Evolutionary conservation across 768 basidiomycete genomes (phyloP), one percentile per base, ranked within the genome.

Genomic region (Suillus decipiens): DNA sequence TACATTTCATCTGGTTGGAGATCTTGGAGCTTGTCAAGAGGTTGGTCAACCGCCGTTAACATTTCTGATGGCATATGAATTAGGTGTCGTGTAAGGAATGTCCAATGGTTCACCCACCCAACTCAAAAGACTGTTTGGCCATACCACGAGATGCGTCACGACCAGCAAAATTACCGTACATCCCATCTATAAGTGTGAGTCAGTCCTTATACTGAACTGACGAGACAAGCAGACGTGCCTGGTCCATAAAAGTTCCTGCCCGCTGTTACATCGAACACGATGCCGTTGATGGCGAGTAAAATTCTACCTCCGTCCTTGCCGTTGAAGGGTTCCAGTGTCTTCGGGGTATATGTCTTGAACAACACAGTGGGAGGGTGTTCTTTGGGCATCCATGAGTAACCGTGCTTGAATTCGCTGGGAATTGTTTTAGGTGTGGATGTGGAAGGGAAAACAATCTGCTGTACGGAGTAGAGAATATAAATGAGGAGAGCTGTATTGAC

Each of bases 111-210:
- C 41, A 71, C 89, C 59, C 70, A 93, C 95, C 93, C n/a, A 80
- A 36, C 58, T 96, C 96, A 67, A 97, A 98, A 3, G 95, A 96
- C 77, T 98, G 96, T 77, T 96, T 97, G 8, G 96, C 96, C 92
- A 99, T 96, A 5, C 96, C 96, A 42, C 96, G 81, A 17, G 93
- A 96, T 1, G 96, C 96, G 77, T 99, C 96, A 56, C 96, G 78
- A 6, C 96, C 97, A 3, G 97, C 96, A 80, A 99, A 99, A 76
- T 96, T 96, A 36, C 94, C 95, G 72, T 98, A 98, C 85, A 95
- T 93, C 0, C 96, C 96, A 69, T 89, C 96, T 97, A 67, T 34
- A 47, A 31, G 17, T 19, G 64, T 59, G 14, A 61, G 8, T 60
- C 24, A 69, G 39, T 58, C 2, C 33, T 43, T 28, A 36, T 60